Evolutionary conservation across 257 asterid species (phyloP).

Genomic region (Solanum sparsipilum): DNA sequence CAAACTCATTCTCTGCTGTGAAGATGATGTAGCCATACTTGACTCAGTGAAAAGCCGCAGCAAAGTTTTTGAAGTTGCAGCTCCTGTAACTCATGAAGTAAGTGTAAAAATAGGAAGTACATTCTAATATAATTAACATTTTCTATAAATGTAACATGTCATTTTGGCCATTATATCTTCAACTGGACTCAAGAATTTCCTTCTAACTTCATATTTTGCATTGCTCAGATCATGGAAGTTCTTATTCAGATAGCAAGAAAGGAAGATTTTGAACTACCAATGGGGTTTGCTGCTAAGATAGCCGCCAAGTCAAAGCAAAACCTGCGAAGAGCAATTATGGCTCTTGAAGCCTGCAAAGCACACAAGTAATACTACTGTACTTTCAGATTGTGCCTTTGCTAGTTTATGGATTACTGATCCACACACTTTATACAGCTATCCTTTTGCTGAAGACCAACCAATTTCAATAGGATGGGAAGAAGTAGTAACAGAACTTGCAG

Average conservation of each 20-base stretch:
- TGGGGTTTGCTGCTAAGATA: conserved; percentile 65
- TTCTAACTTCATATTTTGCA: not conserved
- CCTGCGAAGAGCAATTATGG: conserved; percentile 76
- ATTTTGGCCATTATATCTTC: not conserved
- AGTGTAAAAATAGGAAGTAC: conserved; percentile 2
- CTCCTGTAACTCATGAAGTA: conserved; percentile 63
- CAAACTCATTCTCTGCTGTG: conserved; percentile 69
- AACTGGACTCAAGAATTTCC: not conserved
- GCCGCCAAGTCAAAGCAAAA: conserved; percentile 71
- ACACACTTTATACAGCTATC: conserved; percentile 41
- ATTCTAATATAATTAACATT: not conserved
- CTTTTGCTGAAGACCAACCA: conserved; percentile 76
- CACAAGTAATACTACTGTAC: conserved; percentile 40
- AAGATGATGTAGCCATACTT: conserved; percentile 53
- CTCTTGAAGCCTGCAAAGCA: conserved; percentile 88
- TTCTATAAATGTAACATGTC: not conserved
- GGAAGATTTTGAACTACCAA: conserved; percentile 65
- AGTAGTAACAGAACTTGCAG: conserved; percentile 50
- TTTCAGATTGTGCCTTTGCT: not conserved
- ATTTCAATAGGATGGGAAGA: conserved; percentile 85
- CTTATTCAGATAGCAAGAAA: conserved; percentile 65
- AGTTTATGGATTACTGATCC: not conserved
- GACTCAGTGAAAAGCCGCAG: conserved; percentile 59
- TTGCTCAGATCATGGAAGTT: conserved; percentile 55
- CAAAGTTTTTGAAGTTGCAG: conserved; percentile 45